Conservation (phyloP, 2,329 filamentous ascomycete species). For the Beauveria caledonica region DNA sequence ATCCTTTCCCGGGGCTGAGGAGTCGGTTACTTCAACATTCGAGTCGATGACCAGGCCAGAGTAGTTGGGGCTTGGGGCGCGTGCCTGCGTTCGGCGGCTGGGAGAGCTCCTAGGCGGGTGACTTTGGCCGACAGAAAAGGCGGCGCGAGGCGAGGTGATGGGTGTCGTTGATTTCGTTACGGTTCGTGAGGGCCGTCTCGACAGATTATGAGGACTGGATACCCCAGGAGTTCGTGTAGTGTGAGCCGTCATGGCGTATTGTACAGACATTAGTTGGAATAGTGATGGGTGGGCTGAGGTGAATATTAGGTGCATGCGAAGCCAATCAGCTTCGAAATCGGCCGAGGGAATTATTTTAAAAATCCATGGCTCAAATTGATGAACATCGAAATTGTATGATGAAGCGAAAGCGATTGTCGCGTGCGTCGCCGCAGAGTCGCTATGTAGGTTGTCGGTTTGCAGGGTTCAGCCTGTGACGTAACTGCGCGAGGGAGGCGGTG, state of each 20-base stretch:
- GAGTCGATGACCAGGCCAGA: slow-evolving; percentile 68
- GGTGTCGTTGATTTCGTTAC: slow-evolving; percentile 42
- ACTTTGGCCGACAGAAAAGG: slow-evolving; percentile 47
- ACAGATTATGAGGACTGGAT: slow-evolving; percentile 7
- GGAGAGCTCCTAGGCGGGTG: slow-evolving; percentile 45
- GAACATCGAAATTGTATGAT: too few relatives aligned
- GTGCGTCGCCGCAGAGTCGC: neutral
- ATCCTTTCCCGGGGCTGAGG: slow-evolving; percentile 53
- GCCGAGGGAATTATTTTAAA: neutral
- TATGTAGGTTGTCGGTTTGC: slow-evolving; percentile 6
- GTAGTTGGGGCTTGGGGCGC: slow-evolving; percentile 70
- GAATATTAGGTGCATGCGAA: neutral
- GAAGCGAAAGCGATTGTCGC: neutral
- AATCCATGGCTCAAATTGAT: neutral
- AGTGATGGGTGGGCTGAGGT: neutral
- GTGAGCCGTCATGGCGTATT: slow-evolving; percentile 11
- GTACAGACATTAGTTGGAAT: slow-evolving; percentile 1
- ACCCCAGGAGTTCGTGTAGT: slow-evolving; percentile 8
- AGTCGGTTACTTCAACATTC: slow-evolving; percentile 52
- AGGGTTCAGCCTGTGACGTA: slow-evolving; percentile 10
- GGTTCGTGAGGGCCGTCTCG: slow-evolving; percentile 8
- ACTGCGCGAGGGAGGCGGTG: slow-evolving; percentile 5
- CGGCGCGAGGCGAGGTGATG: slow-evolving; percentile 40
- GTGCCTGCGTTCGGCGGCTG: slow-evolving; percentile 16
- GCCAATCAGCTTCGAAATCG: slow-evolving; percentile 7